These are phyloP conservation scores for Ilex asprella DNA, from an alignment of 257 asterid genomes.

Conservation along the genomic window DNA sequence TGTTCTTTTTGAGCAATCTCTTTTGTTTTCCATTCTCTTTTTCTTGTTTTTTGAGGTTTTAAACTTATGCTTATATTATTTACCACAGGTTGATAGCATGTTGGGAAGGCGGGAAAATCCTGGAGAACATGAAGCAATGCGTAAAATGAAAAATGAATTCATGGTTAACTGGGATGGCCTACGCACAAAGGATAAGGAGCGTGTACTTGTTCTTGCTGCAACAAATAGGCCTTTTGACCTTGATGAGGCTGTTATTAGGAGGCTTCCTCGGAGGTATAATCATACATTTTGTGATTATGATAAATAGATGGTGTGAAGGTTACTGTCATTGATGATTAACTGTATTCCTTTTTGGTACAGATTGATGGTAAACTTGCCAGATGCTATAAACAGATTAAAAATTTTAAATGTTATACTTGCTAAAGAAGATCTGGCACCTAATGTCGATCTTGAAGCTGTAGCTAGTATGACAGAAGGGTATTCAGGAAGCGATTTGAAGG, in stretches of 20 bases:
- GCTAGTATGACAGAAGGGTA: conserved; percentile 50
- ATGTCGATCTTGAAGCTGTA: conserved; percentile 32
- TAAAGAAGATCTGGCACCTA: conserved; percentile 35
- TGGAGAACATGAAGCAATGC: conserved; percentile 47
- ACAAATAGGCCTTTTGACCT: conserved; percentile 55
- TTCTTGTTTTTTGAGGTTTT: no score
- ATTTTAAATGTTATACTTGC: conserved; percentile 38
- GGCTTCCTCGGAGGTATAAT: conserved; percentile 48
- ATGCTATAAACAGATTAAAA: conserved; percentile 35
- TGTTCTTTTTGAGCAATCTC: no score
- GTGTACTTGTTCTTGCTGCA: conserved; percentile 50
- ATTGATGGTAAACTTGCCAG: conserved; percentile 48
- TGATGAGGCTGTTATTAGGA: conserved; percentile 53
- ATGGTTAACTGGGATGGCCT: conserved; percentile 56
- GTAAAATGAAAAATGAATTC: conserved; percentile 51
- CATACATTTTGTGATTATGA: not conserved
- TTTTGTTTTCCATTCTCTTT: no score
- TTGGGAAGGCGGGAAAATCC: conserved; percentile 40
- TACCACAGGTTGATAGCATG: conserved; percentile 47
- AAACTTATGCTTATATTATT: not conserved
- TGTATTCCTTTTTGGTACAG: conserved; percentile 19
- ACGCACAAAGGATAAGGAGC: conserved; percentile 44
- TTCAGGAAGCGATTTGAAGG: conserved; percentile 59
- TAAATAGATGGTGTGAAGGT: not conserved
- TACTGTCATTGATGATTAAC: not conserved